Base-by-base conservation (phyloP, 805 yeast species). In the Candida oleophila region DNA sequence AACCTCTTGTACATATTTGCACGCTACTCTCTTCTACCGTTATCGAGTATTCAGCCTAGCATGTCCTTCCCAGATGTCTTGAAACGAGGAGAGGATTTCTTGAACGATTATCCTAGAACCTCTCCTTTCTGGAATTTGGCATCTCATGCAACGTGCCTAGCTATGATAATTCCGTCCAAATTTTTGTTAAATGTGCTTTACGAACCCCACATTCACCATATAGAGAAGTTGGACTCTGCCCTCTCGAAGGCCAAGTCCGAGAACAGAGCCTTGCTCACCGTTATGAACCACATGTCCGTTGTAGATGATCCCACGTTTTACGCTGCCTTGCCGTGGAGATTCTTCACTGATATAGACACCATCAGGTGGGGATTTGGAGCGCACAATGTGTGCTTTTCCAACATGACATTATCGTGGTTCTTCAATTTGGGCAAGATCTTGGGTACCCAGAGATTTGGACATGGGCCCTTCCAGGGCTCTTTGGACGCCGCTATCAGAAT, bases 331-430 rank as follows among this genome's bases (percentile, higher is more conserved):
- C 96, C 97, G 0, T 76, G 83, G 79, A 73, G 81, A 34, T 80
- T 78, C 54, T 86, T 80, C 54, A 64, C 70, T 12, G 79, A 81
- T 46, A 68, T 87, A 15, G 86, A 82, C 51, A 77, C 80, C 44
- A 80, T 89, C 45, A 76, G 99, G 57, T 92, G 98, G 98, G 91
- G 97, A 3, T 73, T 94, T 46, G 99, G 96, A 0, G 99, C 99
- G 9, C 81, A 85, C 43, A 91, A 94, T 62, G 80, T 92, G 35
- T 92, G 98, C 61, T 92, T 94, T 65, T 77, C 81, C 20, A 78
- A 71, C 49, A 66, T 64, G 21, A 55, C 73, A 2, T 61, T 77
- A 2, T 65, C 82, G 7, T 73, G 60, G 62, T 91, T 89, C 60
- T 92, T 92, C 71, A 81, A 90, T 21, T 65, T 89, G 49, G 99